These are phyloP conservation scores for Shiraia sp. DNA, from an alignment of 2,329 filamentous ascomycete genomes.

Conservation along the genomic window DNA sequence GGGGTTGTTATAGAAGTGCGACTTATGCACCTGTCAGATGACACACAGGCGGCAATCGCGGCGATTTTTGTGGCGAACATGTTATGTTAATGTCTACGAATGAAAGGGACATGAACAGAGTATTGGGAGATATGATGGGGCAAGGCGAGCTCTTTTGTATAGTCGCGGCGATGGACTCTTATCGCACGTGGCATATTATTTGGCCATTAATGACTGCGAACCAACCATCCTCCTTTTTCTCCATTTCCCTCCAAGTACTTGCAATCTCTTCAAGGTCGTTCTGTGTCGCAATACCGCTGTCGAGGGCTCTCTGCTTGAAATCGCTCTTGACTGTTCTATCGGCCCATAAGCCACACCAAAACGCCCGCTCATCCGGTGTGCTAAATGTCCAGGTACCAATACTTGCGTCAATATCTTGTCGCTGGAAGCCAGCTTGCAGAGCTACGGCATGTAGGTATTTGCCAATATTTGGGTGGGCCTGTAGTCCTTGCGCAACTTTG, in stretches of 20 bases:
- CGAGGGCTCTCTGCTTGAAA: slow-evolving; percentile 42
- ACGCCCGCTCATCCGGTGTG: slow-evolving; percentile 42
- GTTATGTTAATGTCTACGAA: slow-evolving; percentile 1
- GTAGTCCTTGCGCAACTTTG: slow-evolving; percentile 33
- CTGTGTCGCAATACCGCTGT: slow-evolving; percentile 43
- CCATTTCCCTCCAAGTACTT: slow-evolving; percentile 46
- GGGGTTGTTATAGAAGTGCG: slow-evolving; percentile 42
- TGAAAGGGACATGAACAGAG: neutral
- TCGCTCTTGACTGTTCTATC: slow-evolving; percentile 41
- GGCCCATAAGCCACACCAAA: slow-evolving; percentile 49
- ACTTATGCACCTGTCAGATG: slow-evolving; percentile 34
- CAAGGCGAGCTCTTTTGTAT: too few species aligned
- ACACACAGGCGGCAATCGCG: slow-evolving; percentile 24
- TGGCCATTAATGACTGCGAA: slow-evolving; percentile 50
- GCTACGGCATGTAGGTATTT: slow-evolving; percentile 42
- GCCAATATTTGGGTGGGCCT: slow-evolving; percentile 41
- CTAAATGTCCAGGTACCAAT: slow-evolving; percentile 50
- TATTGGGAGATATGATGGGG: neutral
- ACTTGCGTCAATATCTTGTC: slow-evolving; percentile 45
- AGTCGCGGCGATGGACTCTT: too few species aligned
- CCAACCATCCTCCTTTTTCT: slow-evolving; percentile 48
- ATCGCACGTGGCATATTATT: slow-evolving; percentile 40
- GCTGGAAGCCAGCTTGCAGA: slow-evolving; percentile 45
- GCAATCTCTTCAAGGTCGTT: slow-evolving; percentile 47
- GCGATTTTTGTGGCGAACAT: neutral